Conservation (phyloP, 371 early-diverging fungal genomes). For the Rhizopus microsporus region DNA sequence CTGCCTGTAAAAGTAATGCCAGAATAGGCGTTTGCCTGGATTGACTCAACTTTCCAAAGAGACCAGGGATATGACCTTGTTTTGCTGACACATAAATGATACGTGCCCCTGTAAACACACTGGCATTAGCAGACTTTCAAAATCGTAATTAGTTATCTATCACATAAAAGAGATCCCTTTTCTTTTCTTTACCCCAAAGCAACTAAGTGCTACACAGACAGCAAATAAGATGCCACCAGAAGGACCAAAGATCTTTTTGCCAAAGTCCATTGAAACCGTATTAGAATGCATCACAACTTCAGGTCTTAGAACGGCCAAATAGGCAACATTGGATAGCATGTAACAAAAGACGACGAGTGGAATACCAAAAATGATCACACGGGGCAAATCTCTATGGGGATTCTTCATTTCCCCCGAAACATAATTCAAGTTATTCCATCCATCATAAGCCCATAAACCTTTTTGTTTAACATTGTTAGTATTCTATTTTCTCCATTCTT, state of each 20-base stretch:
- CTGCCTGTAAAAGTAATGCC: slow-evolving; percentile 67
- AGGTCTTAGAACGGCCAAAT: slow-evolving; percentile 78
- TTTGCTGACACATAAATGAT: slow-evolving; percentile 73
- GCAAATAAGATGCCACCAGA: slow-evolving; percentile 74
- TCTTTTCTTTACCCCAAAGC: slow-evolving; percentile 60
- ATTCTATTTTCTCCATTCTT: slow-evolving; percentile 1
- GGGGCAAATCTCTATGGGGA: slow-evolving; percentile 80
- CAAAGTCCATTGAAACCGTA: slow-evolving; percentile 76
- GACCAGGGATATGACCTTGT: slow-evolving; percentile 69
- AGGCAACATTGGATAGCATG: slow-evolving; percentile 84
- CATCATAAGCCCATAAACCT: slow-evolving; percentile 93
- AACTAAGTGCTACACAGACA: slow-evolving; percentile 72
- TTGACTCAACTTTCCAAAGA: slow-evolving; percentile 66
- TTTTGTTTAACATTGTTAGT: neutral
- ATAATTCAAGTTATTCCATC: slow-evolving; percentile 87
- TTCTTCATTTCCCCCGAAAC: slow-evolving; percentile 90
- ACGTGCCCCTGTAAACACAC: slow-evolving; percentile 73
- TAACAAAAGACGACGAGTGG: slow-evolving; percentile 78
- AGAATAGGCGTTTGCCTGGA: slow-evolving; percentile 68
- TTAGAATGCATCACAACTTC: slow-evolving; percentile 69
- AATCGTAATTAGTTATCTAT: neutral
- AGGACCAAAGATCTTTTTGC: slow-evolving; percentile 71
- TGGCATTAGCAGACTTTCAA: slow-evolving; percentile 70
- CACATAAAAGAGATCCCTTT: neutral
- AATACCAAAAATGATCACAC: slow-evolving; percentile 66